Evolutionary conservation across 1,284 basidiomycete genomes (phyloP).

Genomic region (Microbotryum intermedium): DNA sequence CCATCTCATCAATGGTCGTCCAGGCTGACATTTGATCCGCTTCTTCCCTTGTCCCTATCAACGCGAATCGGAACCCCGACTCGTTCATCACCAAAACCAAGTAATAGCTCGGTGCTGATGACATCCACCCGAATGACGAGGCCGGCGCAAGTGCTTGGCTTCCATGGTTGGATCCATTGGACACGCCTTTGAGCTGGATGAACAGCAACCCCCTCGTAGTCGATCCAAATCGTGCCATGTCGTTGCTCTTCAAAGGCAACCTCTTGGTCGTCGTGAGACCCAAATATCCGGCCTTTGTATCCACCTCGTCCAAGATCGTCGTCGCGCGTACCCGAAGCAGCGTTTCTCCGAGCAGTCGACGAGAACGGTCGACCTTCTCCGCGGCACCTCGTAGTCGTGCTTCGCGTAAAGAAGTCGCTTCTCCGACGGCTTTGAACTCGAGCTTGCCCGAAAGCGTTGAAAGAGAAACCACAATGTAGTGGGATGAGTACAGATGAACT

Average conservation of each 20-base stretch:
- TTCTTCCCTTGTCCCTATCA: constrained; percentile 9
- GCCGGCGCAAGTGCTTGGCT: neutral
- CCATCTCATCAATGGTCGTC: constrained; percentile 62
- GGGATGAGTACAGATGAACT: constrained; percentile 11
- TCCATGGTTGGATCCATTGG: neutral
- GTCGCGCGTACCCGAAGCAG: constrained; percentile 10
- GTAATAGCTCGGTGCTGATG: constrained; percentile 1
- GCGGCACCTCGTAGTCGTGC: constrained; percentile 3
- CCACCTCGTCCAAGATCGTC: constrained; percentile 27
- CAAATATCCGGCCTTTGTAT: constrained; percentile 9
- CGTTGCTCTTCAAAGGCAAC: constrained; percentile 10
- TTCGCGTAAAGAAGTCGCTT: neutral
- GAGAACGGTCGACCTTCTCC: constrained; percentile 8
- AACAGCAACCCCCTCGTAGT: constrained; percentile 8
- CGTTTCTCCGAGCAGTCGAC: neutral
- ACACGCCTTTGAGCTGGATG: constrained; percentile 6
- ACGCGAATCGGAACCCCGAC: constrained; percentile 16
- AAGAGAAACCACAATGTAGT: constrained; percentile 8
- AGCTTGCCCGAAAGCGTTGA: constrained; percentile 10
- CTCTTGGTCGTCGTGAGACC: constrained; percentile 12
- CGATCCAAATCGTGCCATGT: constrained; percentile 18
- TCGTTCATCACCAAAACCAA: constrained; percentile 17
- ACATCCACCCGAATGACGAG: neutral
- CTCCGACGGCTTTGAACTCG: constrained; percentile 10
- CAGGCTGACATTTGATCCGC: constrained; percentile 10